Conservation (phyloP, 345 rosid genomes). For the Psidium guajava region DNA sequence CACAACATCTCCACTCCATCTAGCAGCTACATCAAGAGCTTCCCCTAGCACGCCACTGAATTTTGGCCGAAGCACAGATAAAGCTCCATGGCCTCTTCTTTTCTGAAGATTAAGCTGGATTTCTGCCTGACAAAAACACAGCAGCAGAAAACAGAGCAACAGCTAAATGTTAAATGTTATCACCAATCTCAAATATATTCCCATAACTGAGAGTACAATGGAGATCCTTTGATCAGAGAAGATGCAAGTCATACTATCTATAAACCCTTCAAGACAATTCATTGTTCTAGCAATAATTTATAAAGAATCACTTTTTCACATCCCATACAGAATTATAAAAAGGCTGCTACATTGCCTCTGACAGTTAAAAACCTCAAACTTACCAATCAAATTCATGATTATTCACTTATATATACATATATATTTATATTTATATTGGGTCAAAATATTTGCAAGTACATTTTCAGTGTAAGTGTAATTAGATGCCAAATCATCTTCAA, state of each 20-base stretch:
- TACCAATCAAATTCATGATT: not conserved
- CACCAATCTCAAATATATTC: not conserved
- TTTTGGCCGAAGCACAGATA: conserved; percentile 85
- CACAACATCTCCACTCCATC: conserved; percentile 99
- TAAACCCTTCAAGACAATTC: not conserved
- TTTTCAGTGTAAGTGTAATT: not conserved
- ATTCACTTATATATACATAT: not conserved
- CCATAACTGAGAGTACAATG: not conserved
- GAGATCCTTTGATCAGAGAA: not conserved
- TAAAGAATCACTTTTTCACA: not conserved
- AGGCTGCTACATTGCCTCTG: not conserved
- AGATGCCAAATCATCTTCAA: not conserved
- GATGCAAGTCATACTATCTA: not conserved
- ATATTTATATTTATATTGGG: too few species aligned
- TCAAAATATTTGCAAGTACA: not conserved
- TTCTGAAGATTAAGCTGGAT: conserved; percentile 93
- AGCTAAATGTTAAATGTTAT: not conserved
- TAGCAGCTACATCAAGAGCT: conserved; percentile 84
- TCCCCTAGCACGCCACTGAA: conserved; percentile 96
- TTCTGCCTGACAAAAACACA: conserved; percentile 64
- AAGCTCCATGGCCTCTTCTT: conserved; percentile 86
- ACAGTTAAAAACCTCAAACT: not conserved
- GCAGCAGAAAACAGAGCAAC: conserved; percentile 8
- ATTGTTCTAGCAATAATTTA: not conserved
- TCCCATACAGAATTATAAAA: not conserved